phyloP scores from a whole-genome alignment of 1,284 basidiomycete genomes.

The Phenoliferia sp. region DNA sequence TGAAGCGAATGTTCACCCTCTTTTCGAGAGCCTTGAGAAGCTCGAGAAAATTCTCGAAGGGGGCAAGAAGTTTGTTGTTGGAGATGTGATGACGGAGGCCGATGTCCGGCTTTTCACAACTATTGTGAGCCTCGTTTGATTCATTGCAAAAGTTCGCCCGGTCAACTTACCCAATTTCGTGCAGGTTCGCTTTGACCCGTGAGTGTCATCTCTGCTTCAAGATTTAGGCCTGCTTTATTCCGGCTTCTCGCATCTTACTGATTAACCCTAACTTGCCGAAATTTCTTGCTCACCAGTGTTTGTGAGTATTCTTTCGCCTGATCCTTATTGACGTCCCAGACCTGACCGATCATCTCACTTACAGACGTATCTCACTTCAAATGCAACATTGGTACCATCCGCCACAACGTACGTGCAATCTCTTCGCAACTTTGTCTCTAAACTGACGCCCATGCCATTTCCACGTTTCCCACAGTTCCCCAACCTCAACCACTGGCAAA shows the following conservation, averaged over 20 bases:
- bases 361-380: slow-evolving; percentile 80
- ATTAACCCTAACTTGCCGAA: background rate
- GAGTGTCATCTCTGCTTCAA: background rate
- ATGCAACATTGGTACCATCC: slow-evolving; percentile 56
- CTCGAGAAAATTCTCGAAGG: slow-evolving; percentile 67
- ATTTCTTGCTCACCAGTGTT: slow-evolving; percentile 44
- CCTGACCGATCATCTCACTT: background rate
- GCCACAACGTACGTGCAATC: background rate
- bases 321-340: background rate
- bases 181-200: slow-evolving; percentile 34
- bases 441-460: background rate
- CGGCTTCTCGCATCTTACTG: too few species aligned
- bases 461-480: slow-evolving; percentile 63
- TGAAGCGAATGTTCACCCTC: slow-evolving; percentile 58
- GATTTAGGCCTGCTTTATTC: slow-evolving; percentile 54
- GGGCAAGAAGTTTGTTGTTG: slow-evolving; percentile 77
- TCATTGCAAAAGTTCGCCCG: background rate
- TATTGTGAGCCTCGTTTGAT: slow-evolving; percentile 54
- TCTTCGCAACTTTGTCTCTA: background rate
- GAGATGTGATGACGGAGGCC: slow-evolving; percentile 78
- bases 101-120: slow-evolving; percentile 73
- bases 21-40: slow-evolving; percentile 71
- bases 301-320: slow-evolving; percentile 40
- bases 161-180: too few species aligned
- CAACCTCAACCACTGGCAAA: slow-evolving; percentile 69